Percentiles rank a stretch among this genome's conserved stretches.
Conservation (phyloP, 1,284 basidiomycete species). For the Singerocomus rubriflavus region DNA sequence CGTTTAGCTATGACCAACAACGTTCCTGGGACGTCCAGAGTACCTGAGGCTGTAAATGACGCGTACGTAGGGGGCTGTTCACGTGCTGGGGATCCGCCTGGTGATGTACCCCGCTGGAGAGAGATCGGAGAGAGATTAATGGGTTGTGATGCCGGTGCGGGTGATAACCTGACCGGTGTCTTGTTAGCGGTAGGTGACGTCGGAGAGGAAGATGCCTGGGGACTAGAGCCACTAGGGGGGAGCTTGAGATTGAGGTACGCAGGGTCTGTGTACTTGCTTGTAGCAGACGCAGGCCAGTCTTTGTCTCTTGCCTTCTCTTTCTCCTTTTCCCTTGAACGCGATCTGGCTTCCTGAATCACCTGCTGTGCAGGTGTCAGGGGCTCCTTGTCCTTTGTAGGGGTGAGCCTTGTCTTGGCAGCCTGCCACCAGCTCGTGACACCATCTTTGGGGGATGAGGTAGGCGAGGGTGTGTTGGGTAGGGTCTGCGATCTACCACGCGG, state of each 20-base stretch:
- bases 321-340: slow-evolving; percentile 56
- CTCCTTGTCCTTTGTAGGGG: slow-evolving; percentile 70
- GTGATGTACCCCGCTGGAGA: slow-evolving; percentile 38
- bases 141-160: slow-evolving; percentile 30
- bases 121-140: slow-evolving; percentile 35
- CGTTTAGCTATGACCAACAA: slow-evolving; percentile 43
- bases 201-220: slow-evolving; percentile 45
- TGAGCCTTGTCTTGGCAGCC: slow-evolving; percentile 66
- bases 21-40: slow-evolving; percentile 67
- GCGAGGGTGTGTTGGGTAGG: slow-evolving; percentile 55
- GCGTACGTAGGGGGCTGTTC: slow-evolving; percentile 69
- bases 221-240: slow-evolving; percentile 32
- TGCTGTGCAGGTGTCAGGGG: slow-evolving; percentile 76
- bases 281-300: slow-evolving; percentile 53
- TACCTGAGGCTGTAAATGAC: slow-evolving; percentile 65
- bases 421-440: slow-evolving; percentile 58
- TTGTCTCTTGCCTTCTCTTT: slow-evolving; percentile 48
- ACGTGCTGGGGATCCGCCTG: slow-evolving; percentile 53
- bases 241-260: slow-evolving; percentile 54
- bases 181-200: slow-evolving; percentile 57
- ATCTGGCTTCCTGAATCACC: slow-evolving; percentile 67
- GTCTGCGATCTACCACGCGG: slow-evolving; percentile 54
- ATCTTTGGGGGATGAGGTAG: slow-evolving; percentile 61
- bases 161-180: slow-evolving; percentile 55
- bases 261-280: slow-evolving; percentile 51